These are phyloP conservation scores for Hordeum pubiflorum DNA, from an alignment of 202 grass and related monocot species.

Conservation along the genomic window DNA sequence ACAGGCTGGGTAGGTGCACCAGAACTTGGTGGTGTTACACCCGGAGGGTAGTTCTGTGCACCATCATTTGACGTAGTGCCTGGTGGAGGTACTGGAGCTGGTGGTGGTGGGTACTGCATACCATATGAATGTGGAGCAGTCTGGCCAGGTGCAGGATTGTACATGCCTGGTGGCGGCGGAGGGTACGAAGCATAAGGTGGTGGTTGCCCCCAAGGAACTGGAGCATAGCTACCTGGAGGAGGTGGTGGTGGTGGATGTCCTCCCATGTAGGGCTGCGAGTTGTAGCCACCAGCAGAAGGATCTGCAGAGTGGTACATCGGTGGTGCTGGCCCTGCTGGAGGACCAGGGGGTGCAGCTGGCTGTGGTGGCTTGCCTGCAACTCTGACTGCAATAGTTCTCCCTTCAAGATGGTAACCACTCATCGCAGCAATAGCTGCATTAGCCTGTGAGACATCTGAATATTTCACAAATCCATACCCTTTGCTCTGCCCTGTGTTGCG, in stretches of 20 bases:
- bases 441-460: constrained; percentile 74
- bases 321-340: constrained; percentile 8
- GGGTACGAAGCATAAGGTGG: constrained; percentile 67
- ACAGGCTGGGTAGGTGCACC: constrained; percentile 35
- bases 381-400: constrained; percentile 75
- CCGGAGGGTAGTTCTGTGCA: constrained; percentile 42
- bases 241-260: constrained; percentile 56
- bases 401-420: constrained; percentile 85
- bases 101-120: constrained; percentile 49
- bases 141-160: constrained; percentile 57
- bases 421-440: constrained; percentile 71
- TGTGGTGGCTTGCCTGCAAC: constrained; percentile 75
- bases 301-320: constrained; percentile 32
- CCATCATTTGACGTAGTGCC: constrained; percentile 49
- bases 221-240: constrained; percentile 62
- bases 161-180: constrained; percentile 57
- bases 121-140: constrained; percentile 46
- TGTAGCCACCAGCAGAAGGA: constrained; percentile 47
- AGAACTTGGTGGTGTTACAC: constrained; percentile 45
- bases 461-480: constrained; percentile 96
- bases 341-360: constrained; percentile 28
- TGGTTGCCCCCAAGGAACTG: constrained; percentile 65
- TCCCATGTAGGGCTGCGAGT: constrained; percentile 70
- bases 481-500: constrained; percentile 68
- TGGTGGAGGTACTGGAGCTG: constrained; percentile 43